Evolutionary conservation across 176 grass and related monocot genomes (phyloP), one percentile per base, ranked within the genome.

Genomic region (Cenchrus purpureus): DNA sequence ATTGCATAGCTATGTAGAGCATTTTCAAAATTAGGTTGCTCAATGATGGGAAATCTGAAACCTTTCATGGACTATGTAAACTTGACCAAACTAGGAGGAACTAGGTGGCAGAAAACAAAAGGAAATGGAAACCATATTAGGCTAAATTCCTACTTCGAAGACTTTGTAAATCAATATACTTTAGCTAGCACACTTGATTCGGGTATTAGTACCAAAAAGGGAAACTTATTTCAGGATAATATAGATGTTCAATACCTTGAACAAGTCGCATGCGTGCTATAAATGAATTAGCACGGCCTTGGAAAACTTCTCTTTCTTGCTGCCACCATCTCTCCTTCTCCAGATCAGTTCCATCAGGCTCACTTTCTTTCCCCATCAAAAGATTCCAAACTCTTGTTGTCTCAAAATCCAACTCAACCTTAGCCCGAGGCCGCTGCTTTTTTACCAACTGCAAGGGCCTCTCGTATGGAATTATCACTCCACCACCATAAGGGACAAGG

Each of bases 381-480:
- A 95, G 79, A 34, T 91, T 91, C 93, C 93, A 95, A 68, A 95
- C 90, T 72, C 88, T 92, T 42, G 84, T 85, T 68, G 93, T 95
- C 78, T 95, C 90, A 71, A 79, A 68, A 87, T 95, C 93, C 48
- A 95, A 82, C 51, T 95, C 77, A 80, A 95, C 93, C 76, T 95
- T 95, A 52, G 90, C 90, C 79, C 90, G 70, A 82, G 74, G 82
- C 31, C 66, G 66, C 66, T 89, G 83, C 76, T 81, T 90, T 88
- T 91, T 95, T 15, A 78, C 83, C 71, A 86, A 73, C 56, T 73
- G 34, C 62, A 68, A 56, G 63, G 80, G 76, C 15, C 34, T 81
- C 67, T 86, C 80, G 40, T 89, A 87, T 61, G 90, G 88, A 88
- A 90, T 63, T 4, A 92, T 45, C 77, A 76, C 19, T 3, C 57